These are phyloP conservation scores for Pseudotsuga menziesii DNA, from an alignment of 75 land plant genomes.

Conservation along the genomic window DNA sequence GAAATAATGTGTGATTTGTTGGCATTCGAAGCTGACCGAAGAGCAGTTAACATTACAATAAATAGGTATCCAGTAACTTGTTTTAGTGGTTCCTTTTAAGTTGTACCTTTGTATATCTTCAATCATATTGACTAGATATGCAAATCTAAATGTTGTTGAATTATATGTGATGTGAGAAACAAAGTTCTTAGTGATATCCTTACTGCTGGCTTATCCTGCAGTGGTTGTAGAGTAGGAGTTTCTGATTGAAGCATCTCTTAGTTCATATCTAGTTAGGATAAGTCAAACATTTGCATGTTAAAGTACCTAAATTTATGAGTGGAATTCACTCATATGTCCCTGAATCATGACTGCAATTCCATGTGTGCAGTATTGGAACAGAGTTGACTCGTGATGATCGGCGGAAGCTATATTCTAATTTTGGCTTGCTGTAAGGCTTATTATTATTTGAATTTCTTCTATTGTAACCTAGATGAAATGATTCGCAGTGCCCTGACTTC, in stretches of 20 bases:
- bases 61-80: conserved; percentile 55
- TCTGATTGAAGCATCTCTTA: background rate
- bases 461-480: background rate
- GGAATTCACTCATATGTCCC: background rate
- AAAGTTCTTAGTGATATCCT: no score
- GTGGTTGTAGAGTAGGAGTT: background rate
- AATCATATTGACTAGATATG: background rate
- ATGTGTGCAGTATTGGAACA: conserved; percentile 81
- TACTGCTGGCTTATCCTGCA: no score
- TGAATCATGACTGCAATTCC: conserved; percentile 1
- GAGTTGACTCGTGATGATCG: conserved; percentile 96
- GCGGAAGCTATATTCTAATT: conserved; percentile 81
- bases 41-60: conserved; percentile 93
- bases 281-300: background rate
- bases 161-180: no score
- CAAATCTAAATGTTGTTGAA: no score
- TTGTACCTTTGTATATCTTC: background rate
- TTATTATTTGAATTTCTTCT: background rate
- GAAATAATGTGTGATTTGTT: conserved; percentile 95
- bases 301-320: background rate
- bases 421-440: conserved; percentile 81
- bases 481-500: background rate
- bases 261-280: background rate
- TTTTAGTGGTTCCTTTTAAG: background rate
- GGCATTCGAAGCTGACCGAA: conserved; percentile 93